Conservation (phyloP, 257 asterid species). For the Eucommia ulmoides region DNA sequence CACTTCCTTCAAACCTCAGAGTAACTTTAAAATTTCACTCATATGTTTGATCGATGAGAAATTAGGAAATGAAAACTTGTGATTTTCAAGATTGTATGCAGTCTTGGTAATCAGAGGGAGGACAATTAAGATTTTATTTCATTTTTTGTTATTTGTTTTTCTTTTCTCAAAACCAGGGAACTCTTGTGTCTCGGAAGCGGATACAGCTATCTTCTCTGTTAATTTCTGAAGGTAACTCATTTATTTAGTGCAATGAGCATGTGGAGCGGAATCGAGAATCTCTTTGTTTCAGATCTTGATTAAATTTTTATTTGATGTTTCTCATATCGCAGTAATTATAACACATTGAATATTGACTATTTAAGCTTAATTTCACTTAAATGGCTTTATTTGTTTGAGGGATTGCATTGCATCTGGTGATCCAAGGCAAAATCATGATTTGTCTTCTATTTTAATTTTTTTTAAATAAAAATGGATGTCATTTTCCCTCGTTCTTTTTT, state of each 20-base stretch:
- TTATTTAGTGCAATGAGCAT: not conserved
- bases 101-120: not conserved
- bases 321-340: not conserved
- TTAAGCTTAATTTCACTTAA: no score
- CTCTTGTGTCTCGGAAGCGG: conserved; percentile 36
- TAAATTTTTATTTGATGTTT: not conserved
- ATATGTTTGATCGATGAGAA: not conserved
- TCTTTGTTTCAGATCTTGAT: not conserved
- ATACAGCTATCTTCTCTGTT: conserved; percentile 63
- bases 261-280: not conserved
- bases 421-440: not conserved
- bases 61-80: no score
- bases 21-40: not conserved
- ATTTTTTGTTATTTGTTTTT: not conserved
- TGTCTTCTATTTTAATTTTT: not conserved
- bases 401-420: conserved; percentile 3
- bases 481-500: not conserved
- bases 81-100: no score
- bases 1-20: not conserved
- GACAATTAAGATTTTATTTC: not conserved
- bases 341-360: no score
- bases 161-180: conserved; percentile 23
- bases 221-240: conserved; percentile 45
- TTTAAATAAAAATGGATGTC: not conserved
- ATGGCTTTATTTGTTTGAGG: no score